These are phyloP conservation scores for Vaucheria bursata DNA, from an alignment of 352 stramenopile genomes.

Conservation along the genomic window DNA sequence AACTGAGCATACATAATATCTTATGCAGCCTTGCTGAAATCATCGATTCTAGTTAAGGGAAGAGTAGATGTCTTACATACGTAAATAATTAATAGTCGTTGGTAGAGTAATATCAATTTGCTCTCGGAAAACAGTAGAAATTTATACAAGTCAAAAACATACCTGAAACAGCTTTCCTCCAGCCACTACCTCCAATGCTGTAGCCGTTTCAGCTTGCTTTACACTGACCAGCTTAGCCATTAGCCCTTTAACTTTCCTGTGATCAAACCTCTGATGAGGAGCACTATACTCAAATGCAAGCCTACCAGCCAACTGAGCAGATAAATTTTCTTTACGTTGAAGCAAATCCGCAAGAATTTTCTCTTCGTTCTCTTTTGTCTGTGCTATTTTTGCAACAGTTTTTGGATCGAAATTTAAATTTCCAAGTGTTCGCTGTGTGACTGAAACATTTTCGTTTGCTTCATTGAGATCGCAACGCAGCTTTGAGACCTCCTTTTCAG, in stretches of 20 bases:
- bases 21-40: no score
- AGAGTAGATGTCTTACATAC: no score
- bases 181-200: slow-evolving; percentile 92
- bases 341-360: slow-evolving; percentile 9
- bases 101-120: no score
- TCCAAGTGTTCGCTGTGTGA: slow-evolving; percentile 12
- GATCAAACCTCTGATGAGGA: slow-evolving; percentile 83
- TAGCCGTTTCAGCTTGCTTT: slow-evolving; percentile 79
- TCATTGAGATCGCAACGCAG: slow-evolving; percentile 22
- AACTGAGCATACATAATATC: no score
- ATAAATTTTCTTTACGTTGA: slow-evolving; percentile 71
- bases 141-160: no score
- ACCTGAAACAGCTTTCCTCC: slow-evolving; percentile 96
- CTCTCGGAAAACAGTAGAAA: no score
- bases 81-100: no score
- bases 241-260: slow-evolving; percentile 83
- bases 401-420: slow-evolving; percentile 20
- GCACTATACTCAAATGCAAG: slow-evolving; percentile 93
- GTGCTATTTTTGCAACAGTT: slow-evolving; percentile 5
- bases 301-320: slow-evolving; percentile 80
- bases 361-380: slow-evolving; percentile 27
- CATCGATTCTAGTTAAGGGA: no score
- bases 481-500: slow-evolving; percentile 34
- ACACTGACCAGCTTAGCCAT: slow-evolving; percentile 90
- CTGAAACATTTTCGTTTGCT: slow-evolving; percentile 5